phyloP scores from a whole-genome alignment of 768 basidiomycete species.

The Auriscalpium vulgare region DNA sequence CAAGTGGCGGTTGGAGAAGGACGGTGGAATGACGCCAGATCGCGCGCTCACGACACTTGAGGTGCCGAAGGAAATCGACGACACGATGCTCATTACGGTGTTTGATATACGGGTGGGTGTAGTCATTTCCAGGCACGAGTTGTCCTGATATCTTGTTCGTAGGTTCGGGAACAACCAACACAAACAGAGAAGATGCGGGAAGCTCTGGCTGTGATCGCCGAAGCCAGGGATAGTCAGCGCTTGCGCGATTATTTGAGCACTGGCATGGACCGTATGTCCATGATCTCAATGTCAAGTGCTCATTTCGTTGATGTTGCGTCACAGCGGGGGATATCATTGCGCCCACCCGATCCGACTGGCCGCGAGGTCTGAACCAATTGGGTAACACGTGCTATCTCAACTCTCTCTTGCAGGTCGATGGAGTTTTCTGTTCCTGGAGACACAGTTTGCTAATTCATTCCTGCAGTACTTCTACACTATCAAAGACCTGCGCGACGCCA shows the following conservation, averaged over 20 bases:
- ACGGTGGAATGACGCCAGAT: conserved; percentile 55
- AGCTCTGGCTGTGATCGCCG: conserved; percentile 67
- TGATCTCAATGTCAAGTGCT: not conserved
- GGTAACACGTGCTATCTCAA: conserved; percentile 88
- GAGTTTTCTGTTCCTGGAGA: not conserved
- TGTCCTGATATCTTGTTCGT: conserved; percentile 5
- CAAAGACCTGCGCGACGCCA: conserved; percentile 74
- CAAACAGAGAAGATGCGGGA: conserved; percentile 66
- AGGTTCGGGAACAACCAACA: conserved; percentile 68
- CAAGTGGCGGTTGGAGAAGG: conserved; percentile 47
- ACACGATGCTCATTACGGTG: conserved; percentile 68
- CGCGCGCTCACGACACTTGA: conserved; percentile 68
- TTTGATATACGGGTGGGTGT: conserved; percentile 57
- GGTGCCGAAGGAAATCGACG: conserved; percentile 62
- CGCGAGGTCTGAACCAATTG: conserved; percentile 81
- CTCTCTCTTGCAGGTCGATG: conserved; percentile 59
- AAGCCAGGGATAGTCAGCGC: conserved; percentile 64
- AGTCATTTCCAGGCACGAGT: conserved; percentile 12
- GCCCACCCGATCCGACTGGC: conserved; percentile 55
- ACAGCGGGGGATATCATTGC: conserved; percentile 59
- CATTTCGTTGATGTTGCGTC: not conserved
- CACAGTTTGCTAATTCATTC: not conserved
- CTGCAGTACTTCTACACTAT: conserved; percentile 95
- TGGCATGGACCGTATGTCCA: conserved; percentile 66
- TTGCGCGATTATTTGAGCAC: conserved; percentile 57